Evolutionary conservation across 371 early-diverging fungal species (phyloP).

Genomic region (Phascolomyces articulosus): DNA sequence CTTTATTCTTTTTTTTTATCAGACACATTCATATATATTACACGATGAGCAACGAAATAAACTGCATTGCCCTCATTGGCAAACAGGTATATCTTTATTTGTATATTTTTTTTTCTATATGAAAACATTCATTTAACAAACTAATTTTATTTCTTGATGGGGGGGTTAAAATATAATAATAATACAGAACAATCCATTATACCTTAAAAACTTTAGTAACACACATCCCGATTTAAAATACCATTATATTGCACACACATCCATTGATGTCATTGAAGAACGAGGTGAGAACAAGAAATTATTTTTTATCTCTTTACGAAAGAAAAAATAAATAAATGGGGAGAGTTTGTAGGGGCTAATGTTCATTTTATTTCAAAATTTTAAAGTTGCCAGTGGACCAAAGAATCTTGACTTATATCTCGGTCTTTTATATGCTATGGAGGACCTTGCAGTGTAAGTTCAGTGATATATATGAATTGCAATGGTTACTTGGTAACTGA

Average conservation of each 20-base stretch:
- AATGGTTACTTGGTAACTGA: no score
- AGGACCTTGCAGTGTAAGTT: constrained; percentile 81
- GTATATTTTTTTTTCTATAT: no score
- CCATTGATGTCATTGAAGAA: constrained; percentile 89
- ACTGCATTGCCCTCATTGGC: constrained; percentile 78
- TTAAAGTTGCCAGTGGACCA: constrained; percentile 57
- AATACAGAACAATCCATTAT: constrained; percentile 82
- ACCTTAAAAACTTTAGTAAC: constrained; percentile 74
- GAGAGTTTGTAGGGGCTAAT: background rate
- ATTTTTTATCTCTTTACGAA: no score
- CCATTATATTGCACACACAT: constrained; percentile 88
- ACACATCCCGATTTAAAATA: constrained; percentile 83
- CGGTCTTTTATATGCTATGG: constrained; percentile 85
- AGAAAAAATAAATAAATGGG: background rate
- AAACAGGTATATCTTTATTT: constrained; percentile 33
- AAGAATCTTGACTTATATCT: constrained; percentile 79
- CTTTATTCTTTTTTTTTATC: no score
- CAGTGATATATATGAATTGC: no score
- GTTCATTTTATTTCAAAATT: background rate
- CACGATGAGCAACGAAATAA: constrained; percentile 62
- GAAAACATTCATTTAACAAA: background rate
- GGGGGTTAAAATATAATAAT: background rate
- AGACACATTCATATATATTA: no score
- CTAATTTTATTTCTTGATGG: no score
- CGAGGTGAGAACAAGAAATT: constrained; percentile 56